Conservation (phyloP, 495 filamentous ascomycete genomes). For the Aspergillus panamensis region DNA sequence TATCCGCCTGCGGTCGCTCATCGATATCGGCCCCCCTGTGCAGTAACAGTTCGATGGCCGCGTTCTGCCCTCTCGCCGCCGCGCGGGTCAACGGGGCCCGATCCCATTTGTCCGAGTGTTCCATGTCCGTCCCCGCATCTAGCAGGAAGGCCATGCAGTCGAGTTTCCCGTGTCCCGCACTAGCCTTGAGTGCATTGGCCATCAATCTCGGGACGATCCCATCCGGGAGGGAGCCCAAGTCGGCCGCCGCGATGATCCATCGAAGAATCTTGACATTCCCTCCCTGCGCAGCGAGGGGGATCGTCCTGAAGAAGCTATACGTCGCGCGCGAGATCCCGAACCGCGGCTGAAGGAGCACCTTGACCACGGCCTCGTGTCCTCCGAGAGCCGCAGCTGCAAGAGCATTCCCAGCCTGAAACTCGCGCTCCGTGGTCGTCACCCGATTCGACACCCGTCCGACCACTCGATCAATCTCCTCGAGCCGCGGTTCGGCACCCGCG, state of each 20-base stretch:
- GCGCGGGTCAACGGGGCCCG: background rate
- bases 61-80: background rate
- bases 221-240: background rate
- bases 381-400: background rate
- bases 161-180: background rate
- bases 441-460: background rate
- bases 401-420: background rate
- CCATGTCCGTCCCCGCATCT: background rate
- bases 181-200: background rate
- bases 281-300: background rate
- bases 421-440: too few species aligned
- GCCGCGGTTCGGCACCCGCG: background rate
- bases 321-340: background rate
- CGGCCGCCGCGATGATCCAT: background rate
- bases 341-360: background rate
- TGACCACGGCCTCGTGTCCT: background rate
- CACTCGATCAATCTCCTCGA: background rate
- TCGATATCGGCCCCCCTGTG: background rate
- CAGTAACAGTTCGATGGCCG: background rate
- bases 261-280: background rate
- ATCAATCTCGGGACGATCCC: background rate
- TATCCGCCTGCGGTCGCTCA: background rate
- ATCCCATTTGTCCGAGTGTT: background rate
- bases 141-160: background rate
- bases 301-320: background rate